These are phyloP conservation scores for Platanthera zijinensis DNA, from an alignment of 106 monocot species.

Conservation along the genomic window DNA sequence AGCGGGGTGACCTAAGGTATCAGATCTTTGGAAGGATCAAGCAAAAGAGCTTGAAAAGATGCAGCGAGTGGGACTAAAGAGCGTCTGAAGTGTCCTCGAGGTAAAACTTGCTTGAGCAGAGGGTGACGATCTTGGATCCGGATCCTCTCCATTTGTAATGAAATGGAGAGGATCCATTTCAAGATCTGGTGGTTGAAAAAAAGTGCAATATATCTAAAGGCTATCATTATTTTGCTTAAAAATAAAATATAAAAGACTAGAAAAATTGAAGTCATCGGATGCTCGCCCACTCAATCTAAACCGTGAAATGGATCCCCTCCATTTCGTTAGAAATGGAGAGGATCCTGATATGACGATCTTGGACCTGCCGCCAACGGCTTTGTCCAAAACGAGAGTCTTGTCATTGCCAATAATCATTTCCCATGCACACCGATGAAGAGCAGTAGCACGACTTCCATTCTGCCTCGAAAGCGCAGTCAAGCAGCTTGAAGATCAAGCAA, in stretches of 20 bases:
- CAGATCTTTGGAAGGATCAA: slow-evolving; percentile 40
- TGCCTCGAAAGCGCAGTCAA: slow-evolving; percentile 55
- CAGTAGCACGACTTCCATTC: slow-evolving; percentile 88
- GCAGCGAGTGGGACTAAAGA: slow-evolving; percentile 51
- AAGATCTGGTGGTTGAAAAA: too few relatives aligned
- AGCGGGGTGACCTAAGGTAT: not conserved
- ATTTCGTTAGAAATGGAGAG: too few relatives aligned
- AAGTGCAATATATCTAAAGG: too few relatives aligned
- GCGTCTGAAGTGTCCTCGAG: slow-evolving; percentile 73
- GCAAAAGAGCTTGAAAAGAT: slow-evolving; percentile 29
- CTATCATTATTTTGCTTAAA: too few relatives aligned
- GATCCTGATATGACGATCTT: slow-evolving; percentile 58
- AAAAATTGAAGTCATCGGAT: too few relatives aligned
- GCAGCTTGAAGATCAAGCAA: slow-evolving; percentile 69
- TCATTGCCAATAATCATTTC: slow-evolving; percentile 26
- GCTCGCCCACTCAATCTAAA: too few relatives aligned
- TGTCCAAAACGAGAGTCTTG: slow-evolving; percentile 33
- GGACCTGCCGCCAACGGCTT: slow-evolving; percentile 19
- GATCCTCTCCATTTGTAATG: too few relatives aligned
- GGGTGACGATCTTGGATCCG: too few relatives aligned
- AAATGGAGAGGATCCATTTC: too few relatives aligned
- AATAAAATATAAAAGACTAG: too few relatives aligned
- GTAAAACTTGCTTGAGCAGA: slow-evolving; percentile 44
- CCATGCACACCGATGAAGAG: slow-evolving; percentile 45
- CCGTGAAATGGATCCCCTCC: too few relatives aligned